phyloP scores from a whole-genome alignment of 257 asterid genomes.

The Rehmannia glutinosa region DNA sequence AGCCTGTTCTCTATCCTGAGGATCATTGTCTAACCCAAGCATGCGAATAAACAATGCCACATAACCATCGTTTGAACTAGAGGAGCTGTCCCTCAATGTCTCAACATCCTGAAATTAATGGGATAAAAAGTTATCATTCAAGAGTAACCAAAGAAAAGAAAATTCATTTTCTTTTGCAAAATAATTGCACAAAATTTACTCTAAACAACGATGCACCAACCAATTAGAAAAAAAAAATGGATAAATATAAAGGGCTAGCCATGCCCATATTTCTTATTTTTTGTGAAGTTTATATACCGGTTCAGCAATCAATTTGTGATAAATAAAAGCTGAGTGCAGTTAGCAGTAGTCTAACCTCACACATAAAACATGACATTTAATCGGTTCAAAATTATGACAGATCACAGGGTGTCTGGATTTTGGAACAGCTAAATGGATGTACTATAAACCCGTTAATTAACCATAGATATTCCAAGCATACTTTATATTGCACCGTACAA shows the following conservation, averaged over 20 bases:
- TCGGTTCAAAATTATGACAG: too few species aligned
- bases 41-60: constrained; percentile 64
- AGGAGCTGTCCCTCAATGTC: constrained; percentile 27
- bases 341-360: too few species aligned
- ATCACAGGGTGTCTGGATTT: too few species aligned
- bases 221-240: too few species aligned
- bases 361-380: not conserved
- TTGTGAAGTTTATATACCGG: too few species aligned
- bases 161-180: too few species aligned
- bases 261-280: too few species aligned
- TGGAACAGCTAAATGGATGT: not conserved
- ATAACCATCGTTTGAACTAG: constrained; percentile 45
- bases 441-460: not conserved
- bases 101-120: constrained; percentile 48
- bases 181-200: not conserved
- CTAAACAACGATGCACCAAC: too few species aligned
- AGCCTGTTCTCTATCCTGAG: constrained; percentile 77
- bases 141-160: not conserved
- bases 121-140: constrained; percentile 7
- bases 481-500: too few species aligned
- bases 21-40: constrained; percentile 85
- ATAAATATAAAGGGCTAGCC: too few species aligned
- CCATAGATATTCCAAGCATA: not conserved
- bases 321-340: too few species aligned
- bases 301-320: too few species aligned